Evolutionary conservation across 2,329 filamentous ascomycete genomes (phyloP).

Genomic region (Tetracladium maxilliforme): DNA sequence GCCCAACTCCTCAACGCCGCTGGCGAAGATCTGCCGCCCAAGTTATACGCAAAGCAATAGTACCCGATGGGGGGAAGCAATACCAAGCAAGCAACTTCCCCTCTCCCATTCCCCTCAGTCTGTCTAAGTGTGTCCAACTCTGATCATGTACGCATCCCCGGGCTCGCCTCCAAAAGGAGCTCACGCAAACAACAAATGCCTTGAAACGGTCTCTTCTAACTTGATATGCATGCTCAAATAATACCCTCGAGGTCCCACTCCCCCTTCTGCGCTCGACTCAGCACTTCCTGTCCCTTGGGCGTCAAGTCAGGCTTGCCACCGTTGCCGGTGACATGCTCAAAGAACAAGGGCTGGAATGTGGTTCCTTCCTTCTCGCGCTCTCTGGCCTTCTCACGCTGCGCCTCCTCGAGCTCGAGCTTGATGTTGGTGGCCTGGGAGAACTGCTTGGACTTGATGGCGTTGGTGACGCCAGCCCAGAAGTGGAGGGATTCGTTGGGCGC

Average conservation of each 20-base stretch:
- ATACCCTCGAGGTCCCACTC: slow-evolving; percentile 14
- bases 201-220: too few relatives aligned
- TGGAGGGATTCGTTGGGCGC: slow-evolving; percentile 78
- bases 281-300: slow-evolving; percentile 39
- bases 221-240: too few relatives aligned
- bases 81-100: too few relatives aligned
- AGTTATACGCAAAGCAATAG: too few relatives aligned
- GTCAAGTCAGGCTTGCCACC: slow-evolving; percentile 48
- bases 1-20: too few relatives aligned
- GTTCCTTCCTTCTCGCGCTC: slow-evolving; percentile 56
- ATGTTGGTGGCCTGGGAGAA: slow-evolving; percentile 71
- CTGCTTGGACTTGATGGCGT: slow-evolving; percentile 71
- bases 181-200: too few relatives aligned
- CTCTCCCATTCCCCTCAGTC: too few relatives aligned
- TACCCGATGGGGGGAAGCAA: too few relatives aligned
- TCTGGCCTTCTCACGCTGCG: slow-evolving; percentile 71
- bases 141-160: too few relatives aligned
- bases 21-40: too few relatives aligned
- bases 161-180: too few relatives aligned
- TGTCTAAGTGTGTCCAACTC: too few relatives aligned
- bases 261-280: slow-evolving; percentile 38
- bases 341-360: slow-evolving; percentile 80
- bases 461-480: slow-evolving; percentile 79
- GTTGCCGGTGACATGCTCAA: slow-evolving; percentile 46
- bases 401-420: slow-evolving; percentile 86